phyloP scores from a whole-genome alignment of 2,329 filamentous ascomycete species.

The Aspergillus jensenii region DNA sequence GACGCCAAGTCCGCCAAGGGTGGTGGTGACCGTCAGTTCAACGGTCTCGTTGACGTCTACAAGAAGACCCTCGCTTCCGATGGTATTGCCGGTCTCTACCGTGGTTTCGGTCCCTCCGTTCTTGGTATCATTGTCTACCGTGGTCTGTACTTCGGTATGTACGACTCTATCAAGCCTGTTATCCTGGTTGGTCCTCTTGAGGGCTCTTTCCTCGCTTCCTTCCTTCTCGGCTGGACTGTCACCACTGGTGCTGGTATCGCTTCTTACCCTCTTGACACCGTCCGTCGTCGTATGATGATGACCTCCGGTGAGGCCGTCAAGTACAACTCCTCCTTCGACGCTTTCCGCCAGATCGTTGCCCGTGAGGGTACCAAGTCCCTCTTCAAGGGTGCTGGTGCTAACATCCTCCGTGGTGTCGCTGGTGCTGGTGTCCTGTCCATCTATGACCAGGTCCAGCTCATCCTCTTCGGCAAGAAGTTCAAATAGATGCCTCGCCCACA shows the following conservation, averaged over 20 bases:
- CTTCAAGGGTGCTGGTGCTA: slow-evolving; percentile 99
- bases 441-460: slow-evolving; percentile 99
- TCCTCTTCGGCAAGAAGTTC: slow-evolving; percentile 99
- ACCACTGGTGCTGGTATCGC: slow-evolving; percentile 99
- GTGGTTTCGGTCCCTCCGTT: slow-evolving; percentile 99
- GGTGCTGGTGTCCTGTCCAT: slow-evolving; percentile 99
- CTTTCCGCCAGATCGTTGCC: slow-evolving; percentile 93
- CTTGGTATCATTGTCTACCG: slow-evolving; percentile 99
- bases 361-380: slow-evolving; percentile 97
- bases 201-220: slow-evolving; percentile 99
- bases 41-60: slow-evolving; percentile 99
- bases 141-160: slow-evolving; percentile 99
- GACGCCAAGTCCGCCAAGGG: slow-evolving; percentile 96
- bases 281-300: slow-evolving; percentile 99
- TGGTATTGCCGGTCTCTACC: slow-evolving; percentile 99
- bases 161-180: slow-evolving; percentile 99
- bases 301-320: slow-evolving; percentile 94
- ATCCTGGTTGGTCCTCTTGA: slow-evolving; percentile 86
- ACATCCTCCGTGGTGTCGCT: slow-evolving; percentile 99
- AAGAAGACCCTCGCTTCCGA: slow-evolving; percentile 99
- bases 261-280: slow-evolving; percentile 99
- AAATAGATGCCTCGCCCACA: slow-evolving; percentile 31
- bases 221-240: slow-evolving; percentile 97
- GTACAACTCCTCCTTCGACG: slow-evolving; percentile 97
- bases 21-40: slow-evolving; percentile 99